Conservation (phyloP, 2,329 filamentous ascomycete genomes). For the Diaporthe nobilis region DNA sequence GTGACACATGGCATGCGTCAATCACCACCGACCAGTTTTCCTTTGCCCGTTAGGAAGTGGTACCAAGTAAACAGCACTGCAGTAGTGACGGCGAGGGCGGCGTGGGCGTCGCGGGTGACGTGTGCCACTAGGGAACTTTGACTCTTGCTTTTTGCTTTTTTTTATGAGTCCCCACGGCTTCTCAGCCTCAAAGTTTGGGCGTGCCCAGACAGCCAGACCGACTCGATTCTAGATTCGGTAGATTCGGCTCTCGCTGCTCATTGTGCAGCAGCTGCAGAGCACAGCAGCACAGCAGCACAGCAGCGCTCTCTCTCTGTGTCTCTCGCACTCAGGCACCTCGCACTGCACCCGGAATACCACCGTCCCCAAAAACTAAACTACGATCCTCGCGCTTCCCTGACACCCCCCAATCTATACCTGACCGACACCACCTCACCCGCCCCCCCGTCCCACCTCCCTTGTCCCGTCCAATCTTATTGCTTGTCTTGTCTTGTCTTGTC, state of each 20-base stretch:
- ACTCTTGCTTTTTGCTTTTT: constrained; percentile 24
- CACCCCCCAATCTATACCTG: constrained; percentile 37
- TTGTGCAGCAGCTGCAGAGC: not conserved
- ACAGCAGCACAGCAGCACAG: not conserved
- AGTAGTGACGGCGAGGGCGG: not conserved
- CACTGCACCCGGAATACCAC: constrained; percentile 30
- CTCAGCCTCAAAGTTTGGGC: constrained; percentile 35
- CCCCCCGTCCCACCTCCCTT: constrained; percentile 30
- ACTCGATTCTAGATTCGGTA: constrained; percentile 33
- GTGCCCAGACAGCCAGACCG: constrained; percentile 22
- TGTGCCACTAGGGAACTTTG: constrained; percentile 25
- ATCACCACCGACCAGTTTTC: not conserved
- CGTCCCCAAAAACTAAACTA: constrained; percentile 6
- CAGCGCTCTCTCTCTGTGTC: not conserved
- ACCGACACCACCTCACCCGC: constrained; percentile 29
- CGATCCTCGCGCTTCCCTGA: constrained; percentile 32
- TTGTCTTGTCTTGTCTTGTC: constrained; percentile 33
- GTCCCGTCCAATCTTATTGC: constrained; percentile 29
- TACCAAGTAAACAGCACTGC: not conserved
- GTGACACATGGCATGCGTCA: constrained; percentile 18
- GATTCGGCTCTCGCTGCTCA: not conserved
- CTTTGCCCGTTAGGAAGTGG: not conserved
- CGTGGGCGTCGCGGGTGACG: constrained; percentile 13
- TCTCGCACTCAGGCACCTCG: constrained; percentile 15
- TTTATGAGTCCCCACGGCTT: constrained; percentile 18